Conservation (phyloP, 768 basidiomycete genomes). For the Leccinum variicolor region DNA sequence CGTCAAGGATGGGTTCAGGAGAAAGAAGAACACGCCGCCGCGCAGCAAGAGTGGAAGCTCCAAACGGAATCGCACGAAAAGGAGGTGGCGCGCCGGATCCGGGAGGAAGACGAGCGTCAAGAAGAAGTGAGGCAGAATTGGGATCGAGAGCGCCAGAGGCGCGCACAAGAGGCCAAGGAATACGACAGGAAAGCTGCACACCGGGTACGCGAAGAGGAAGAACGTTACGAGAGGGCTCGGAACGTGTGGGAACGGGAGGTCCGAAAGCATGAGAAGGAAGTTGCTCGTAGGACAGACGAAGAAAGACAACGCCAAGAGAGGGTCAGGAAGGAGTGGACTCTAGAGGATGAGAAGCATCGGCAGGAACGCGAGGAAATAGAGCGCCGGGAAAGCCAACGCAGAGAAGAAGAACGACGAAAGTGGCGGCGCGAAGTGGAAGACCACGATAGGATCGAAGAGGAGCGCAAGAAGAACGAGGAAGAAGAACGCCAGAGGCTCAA, state of each 20-base stretch:
- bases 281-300: neutral
- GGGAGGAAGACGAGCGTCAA: conserved; percentile 7
- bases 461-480: conserved; percentile 16
- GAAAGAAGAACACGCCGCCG: neutral
- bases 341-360: conserved; percentile 1
- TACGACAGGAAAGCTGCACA: conserved; percentile 1
- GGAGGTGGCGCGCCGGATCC: conserved; percentile 4
- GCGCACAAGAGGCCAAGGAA: neutral
- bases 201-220: conserved; percentile 5
- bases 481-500: conserved; percentile 22
- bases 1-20: conserved; percentile 9
- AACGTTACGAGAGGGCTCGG: conserved; percentile 3
- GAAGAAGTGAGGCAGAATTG: conserved; percentile 3
- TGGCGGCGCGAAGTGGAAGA: conserved; percentile 23
- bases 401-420: conserved; percentile 5
- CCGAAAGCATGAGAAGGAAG: conserved; percentile 1
- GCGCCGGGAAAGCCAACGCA: conserved; percentile 7
- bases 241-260: conserved; percentile 2
- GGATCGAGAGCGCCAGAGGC: conserved; percentile 4
- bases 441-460: conserved; percentile 11
- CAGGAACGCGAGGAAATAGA: conserved; percentile 10
- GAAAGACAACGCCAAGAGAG: conserved; percentile 5
- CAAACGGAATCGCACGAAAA: conserved; percentile 11
- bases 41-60: conserved; percentile 5
- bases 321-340: conserved; percentile 4